A percentile compares a stretch with the other conserved stretches of the same genome.
These are phyloP conservation scores for Pneumocystis jirovecii DNA, from an alignment of 1,139 yeast species.

Conservation along the genomic window DNA sequence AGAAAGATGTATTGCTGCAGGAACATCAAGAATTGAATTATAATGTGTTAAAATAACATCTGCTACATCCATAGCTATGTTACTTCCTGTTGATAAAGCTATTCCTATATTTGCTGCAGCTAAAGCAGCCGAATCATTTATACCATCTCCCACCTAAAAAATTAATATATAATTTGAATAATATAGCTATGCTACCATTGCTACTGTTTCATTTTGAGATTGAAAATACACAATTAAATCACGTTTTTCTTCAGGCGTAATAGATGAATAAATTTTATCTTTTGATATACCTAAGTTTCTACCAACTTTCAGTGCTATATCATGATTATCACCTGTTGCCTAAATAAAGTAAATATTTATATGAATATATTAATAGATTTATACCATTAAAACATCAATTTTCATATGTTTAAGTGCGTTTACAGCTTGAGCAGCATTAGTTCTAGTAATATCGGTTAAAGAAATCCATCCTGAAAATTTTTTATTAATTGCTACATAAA, in stretches of 20 bases:
- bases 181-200: slow-evolving; percentile 33
- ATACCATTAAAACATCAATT: slow-evolving; percentile 56
- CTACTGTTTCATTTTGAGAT: slow-evolving; percentile 23
- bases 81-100: slow-evolving; percentile 85
- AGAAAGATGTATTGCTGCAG: slow-evolving; percentile 61
- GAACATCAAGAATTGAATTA: slow-evolving; percentile 46
- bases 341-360: background rate
- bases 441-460: slow-evolving; percentile 53
- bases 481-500: slow-evolving; percentile 31
- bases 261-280: slow-evolving; percentile 56
- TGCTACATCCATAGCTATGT: slow-evolving; percentile 91
- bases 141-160: slow-evolving; percentile 66
- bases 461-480: slow-evolving; percentile 49
- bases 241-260: slow-evolving; percentile 65
- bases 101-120: slow-evolving; percentile 81
- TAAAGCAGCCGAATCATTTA: slow-evolving; percentile 90
- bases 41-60: slow-evolving; percentile 55
- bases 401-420: slow-evolving; percentile 40
- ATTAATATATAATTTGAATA: background rate
- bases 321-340: slow-evolving; percentile 65
- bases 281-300: slow-evolving; percentile 48
- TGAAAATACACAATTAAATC: slow-evolving; percentile 49
- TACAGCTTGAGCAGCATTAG: slow-evolving; percentile 49
- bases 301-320: slow-evolving; percentile 55
- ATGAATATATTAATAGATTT: background rate